Evolutionary conservation across 768 basidiomycete species (phyloP).

Genomic region (Auricularia auricula-judae): DNA sequence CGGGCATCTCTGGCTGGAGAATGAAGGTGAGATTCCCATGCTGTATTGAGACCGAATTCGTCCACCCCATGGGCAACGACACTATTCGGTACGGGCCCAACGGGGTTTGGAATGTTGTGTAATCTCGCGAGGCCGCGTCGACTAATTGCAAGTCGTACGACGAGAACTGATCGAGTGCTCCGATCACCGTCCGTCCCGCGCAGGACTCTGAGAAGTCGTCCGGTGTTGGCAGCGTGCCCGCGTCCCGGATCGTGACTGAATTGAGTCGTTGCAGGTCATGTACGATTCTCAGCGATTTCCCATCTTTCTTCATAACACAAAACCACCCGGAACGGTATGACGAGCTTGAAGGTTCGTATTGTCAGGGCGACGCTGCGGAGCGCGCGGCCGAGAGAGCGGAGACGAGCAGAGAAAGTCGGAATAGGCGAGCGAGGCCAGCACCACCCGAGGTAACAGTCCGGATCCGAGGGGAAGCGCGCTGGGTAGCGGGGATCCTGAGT

Average conservation of each 20-base stretch:
- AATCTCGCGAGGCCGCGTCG: slow-evolving; percentile 7
- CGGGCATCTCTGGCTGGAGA: slow-evolving; percentile 4
- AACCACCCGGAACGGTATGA: slow-evolving; percentile 30
- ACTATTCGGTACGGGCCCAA: slow-evolving; percentile 6
- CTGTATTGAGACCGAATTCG: slow-evolving; percentile 8
- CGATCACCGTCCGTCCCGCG: slow-evolving; percentile 8
- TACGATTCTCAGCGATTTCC: slow-evolving; percentile 10
- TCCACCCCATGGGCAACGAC: slow-evolving; percentile 7
- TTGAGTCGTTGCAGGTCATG: slow-evolving; percentile 18
- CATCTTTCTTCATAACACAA: slow-evolving; percentile 26
- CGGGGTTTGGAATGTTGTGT: slow-evolving; percentile 12
- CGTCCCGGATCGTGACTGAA: slow-evolving; percentile 11
- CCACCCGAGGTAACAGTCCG: too few relatives aligned
- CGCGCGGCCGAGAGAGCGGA: too few relatives aligned
- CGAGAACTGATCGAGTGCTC: slow-evolving; percentile 7
- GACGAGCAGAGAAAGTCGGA: too few relatives aligned
- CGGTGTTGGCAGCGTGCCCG: slow-evolving; percentile 8
- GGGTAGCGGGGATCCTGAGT: too few relatives aligned
- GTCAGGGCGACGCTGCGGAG: too few relatives aligned
- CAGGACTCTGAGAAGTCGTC: slow-evolving; percentile 13
- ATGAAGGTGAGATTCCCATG: slow-evolving; percentile 8
- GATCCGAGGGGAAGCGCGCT: too few relatives aligned
- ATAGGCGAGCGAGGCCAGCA: too few relatives aligned
- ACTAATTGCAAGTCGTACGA: slow-evolving; percentile 10
- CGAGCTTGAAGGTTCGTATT: slow-evolving; percentile 23